Evolutionary conservation across 805 yeast species (phyloP), one percentile per base, ranked within the genome.

Genomic region (Nakazawaea ambrosiae): DNA sequence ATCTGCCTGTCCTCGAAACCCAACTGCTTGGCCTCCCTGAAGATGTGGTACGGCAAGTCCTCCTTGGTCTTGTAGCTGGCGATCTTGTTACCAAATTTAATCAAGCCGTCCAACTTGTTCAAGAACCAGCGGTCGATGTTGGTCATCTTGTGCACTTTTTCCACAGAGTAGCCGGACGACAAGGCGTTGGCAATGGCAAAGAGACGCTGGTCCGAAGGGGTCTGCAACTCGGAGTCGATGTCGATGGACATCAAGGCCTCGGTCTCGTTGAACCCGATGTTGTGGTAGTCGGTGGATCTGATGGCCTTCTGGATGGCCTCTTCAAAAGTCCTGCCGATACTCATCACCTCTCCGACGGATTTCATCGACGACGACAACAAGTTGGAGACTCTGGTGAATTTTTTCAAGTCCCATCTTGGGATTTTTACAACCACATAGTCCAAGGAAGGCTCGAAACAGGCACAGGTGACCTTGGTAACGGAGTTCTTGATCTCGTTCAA

Each of bases 281-380:
- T 92, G 46, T 84, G 94, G 63, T 92, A 90, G 58, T 92, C 98
- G 24, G 95, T 88, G 14, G 95, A 84, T 63, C 98, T 76, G 49
- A 92, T 88, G 41, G 97, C 98, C 66, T 90, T 90, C 63, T 92
- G 98, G 47, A 90, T 85, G 8, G 97, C 95, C 60, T 90, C 98
- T 64, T 90, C 98, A 49, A 90, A 90, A 20, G 95, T 90, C 61
- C 98, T 75, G 55, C 98, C 98, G 55, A 90, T 86, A 49, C 90
- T 75, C 98, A 90, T 90, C 37, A 92, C 97, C 63, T 90, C 98
- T 70, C 98, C 98, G 48, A 90, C 97, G 45, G 97, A 88, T 66
- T 90, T 90, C 98, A 90, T 90, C 22, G 96, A 78, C 2, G 97
- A 88, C 8, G 92, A 82, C 50, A 90, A 75, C 58, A 79, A 71